These are phyloP conservation scores for Cyclotella atomus DNA, from an alignment of 108 stramenopile genomes.

Conservation along the genomic window DNA sequence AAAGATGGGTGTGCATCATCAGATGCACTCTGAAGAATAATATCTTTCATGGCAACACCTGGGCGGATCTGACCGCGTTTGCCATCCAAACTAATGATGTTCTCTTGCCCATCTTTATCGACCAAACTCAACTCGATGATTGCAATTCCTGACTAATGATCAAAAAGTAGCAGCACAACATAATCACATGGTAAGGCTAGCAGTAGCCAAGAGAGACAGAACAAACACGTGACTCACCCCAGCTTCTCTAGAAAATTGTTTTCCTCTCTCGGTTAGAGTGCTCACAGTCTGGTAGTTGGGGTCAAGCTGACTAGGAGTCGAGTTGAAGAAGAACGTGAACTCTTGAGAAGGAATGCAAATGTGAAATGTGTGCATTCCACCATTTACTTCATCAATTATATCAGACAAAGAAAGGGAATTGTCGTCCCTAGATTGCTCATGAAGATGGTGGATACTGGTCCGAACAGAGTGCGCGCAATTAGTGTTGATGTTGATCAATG, in stretches of 20 bases:
- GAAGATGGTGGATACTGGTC: slow-evolving; percentile 72
- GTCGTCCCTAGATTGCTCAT: slow-evolving; percentile 16
- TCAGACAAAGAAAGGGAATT: slow-evolving; percentile 7
- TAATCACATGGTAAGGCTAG: no score
- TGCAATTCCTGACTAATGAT: slow-evolving; percentile 57
- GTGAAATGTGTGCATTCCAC: slow-evolving; percentile 9
- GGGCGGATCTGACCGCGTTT: not conserved
- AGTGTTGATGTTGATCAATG: no score
- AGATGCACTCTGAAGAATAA: slow-evolving; percentile 11
- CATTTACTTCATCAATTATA: slow-evolving; percentile 10
- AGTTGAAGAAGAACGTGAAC: slow-evolving; percentile 48
- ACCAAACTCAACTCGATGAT: slow-evolving; percentile 61
- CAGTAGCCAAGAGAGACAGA: not conserved
- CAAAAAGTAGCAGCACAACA: no score
- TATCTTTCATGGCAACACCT: slow-evolving; percentile 7
- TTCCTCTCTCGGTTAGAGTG: slow-evolving; percentile 75
- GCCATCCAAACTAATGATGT: slow-evolving; percentile 15
- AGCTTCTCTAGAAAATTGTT: slow-evolving; percentile 55
- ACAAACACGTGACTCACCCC: slow-evolving; percentile 27
- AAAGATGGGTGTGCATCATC: slow-evolving; percentile 23
- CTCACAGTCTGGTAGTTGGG: slow-evolving; percentile 65
- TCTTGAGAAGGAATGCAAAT: slow-evolving; percentile 31
- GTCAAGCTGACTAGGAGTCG: slow-evolving; percentile 47
- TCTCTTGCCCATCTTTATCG: slow-evolving; percentile 17
- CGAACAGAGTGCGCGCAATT: no score